Evolutionary conservation across 2,329 filamentous ascomycete species (phyloP), one percentile per base, ranked within the genome.

Genomic region (Venturia nashicola): DNA sequence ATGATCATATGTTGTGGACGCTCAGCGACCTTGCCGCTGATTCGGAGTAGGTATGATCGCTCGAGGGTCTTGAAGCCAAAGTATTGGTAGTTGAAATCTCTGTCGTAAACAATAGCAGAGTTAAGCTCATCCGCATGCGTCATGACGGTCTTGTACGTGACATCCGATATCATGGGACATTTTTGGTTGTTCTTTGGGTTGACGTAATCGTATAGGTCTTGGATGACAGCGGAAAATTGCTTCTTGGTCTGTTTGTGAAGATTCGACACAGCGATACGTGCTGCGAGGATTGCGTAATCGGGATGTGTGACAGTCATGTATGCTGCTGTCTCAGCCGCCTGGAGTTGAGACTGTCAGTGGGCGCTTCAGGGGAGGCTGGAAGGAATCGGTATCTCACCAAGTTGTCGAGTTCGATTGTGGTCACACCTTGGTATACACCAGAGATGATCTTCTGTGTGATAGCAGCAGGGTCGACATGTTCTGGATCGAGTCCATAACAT

Each of bases 161-260:
- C 82, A 72, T 93, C 80, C 54, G 93, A 91, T 73, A 99, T 97
- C 94, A 99, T 99, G 65, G 94, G 93, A 61, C 92, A 93, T 8
- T 82, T 75, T 69, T 82, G 87, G 67, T 81, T 79, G 77, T 96
- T 99, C 80, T 90, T 96, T 67, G 93, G 91, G 80, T 99, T 99
- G 77, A 96, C 81, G 77, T 97, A 99, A 80, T 94, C 84, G 80
- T 93, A 97, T 51, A 99, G 86, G 72, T 99, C 94, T 71, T 86
- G 87, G 71, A 99, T 84, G 66, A 99, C 94, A 61, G 90, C 82
- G n/a, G 94, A 97, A 82, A 95, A 99, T 76, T 97, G 93, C 83
- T 99, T 99, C 85, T 97, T 97, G 68, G 94, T 99, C 83, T 99
- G 94, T 81, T 99, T 99, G 87, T 99, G 94, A 66, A 99, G 88